Evolutionary conservation across 768 basidiomycete genomes (phyloP).

Genomic region (Kwoniella sp.): DNA sequence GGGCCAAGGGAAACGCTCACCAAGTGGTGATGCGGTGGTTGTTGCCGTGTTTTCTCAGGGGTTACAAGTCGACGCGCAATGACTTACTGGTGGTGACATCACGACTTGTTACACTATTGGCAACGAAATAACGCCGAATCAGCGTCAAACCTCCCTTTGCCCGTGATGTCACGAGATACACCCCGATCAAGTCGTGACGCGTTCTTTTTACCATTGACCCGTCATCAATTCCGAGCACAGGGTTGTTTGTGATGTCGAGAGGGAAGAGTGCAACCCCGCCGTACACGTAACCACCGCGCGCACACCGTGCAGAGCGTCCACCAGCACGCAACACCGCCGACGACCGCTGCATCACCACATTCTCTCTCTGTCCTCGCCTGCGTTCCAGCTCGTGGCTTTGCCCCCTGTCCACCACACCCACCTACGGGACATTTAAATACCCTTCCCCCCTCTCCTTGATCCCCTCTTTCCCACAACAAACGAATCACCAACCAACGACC

Average conservation of each 20-base stretch:
- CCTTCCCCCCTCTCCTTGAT: neutral
- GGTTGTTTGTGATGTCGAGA: no score
- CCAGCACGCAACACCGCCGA: no score
- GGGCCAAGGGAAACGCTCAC: neutral
- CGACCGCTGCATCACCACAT: no score
- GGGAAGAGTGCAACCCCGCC: no score
- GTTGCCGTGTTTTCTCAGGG: neutral
- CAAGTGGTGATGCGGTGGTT: neutral
- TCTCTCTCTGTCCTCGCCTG: no score
- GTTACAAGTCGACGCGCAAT: constrained; percentile 10
- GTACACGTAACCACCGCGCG: no score
- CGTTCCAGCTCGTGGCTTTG: no score
- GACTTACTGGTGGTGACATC: constrained; percentile 11
- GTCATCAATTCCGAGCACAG: no score
- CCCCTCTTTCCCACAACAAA: constrained; percentile 5
- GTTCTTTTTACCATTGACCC: constrained; percentile 1
- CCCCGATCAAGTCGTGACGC: constrained; percentile 13
- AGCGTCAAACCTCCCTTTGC: neutral
- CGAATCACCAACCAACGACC: neutral
- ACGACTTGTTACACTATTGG: neutral
- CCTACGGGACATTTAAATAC: constrained; percentile 14
- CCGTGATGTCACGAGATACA: constrained; percentile 6
- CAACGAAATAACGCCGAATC: constrained; percentile 14
- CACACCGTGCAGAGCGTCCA: no score
- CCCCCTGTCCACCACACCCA: no score